Evolutionary conservation across 345 rosid genomes (phyloP), one percentile per base, ranked within the genome.

Genomic region (Eucalyptus melliodora): DNA sequence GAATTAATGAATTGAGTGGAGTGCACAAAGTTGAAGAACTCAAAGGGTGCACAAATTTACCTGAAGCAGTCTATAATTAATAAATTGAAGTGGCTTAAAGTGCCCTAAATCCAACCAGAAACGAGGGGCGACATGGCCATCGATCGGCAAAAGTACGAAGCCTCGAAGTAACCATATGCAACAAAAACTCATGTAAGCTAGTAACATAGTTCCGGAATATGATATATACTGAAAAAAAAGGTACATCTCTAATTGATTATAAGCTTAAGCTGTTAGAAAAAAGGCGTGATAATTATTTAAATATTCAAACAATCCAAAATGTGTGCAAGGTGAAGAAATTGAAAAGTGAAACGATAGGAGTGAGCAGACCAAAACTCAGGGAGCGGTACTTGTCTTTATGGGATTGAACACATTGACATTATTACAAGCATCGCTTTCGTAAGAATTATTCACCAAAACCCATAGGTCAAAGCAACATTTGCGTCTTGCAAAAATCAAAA

Each of bases 231-330:
- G 0, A 60, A 27, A 5, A 59, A 50, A 60, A 12, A 27, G 1
- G 56, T 26, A 11, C 16, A 60, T 7, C 31, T 60, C 9, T 12
- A 27, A 5, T 31, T 2, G 1, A 27, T 13, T 27, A 0, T 19
- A 53, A 53, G 2, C 9, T 53, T 53, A 53, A 8, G 1, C 5
- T 19, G 0, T 17, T 53, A 53, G 56, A 53, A 7, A 8, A 8
- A 53, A 17, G 0, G 24, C 1, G 0, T 3, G 1, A 53, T 19
- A 19, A 19, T 53, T 7, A 53, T 53, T 53, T 53, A 3, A 19
- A 53, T 53, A 53, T 19, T 53, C 2, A 19, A 53, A 8, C 5
- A 8, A 19, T 53, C 0, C 0, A 53, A 19, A 53, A 19, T 19
- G 5, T 53, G 10, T 1, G 8, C 24, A 27, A 27, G 31, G 31